Conservation (phyloP, 768 basidiomycete species). For the Aureoboletus auriporus region DNA sequence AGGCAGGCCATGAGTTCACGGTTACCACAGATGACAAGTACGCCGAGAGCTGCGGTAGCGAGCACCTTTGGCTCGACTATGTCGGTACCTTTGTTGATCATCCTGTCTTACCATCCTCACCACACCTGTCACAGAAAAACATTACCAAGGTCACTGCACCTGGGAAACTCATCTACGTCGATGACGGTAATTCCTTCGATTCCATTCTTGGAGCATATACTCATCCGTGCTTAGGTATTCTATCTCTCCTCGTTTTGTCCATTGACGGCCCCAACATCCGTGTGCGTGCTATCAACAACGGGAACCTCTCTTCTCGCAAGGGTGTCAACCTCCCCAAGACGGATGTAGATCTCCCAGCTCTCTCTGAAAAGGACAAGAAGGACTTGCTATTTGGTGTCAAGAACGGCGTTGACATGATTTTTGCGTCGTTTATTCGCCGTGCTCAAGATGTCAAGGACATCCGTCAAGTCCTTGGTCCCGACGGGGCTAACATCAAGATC, state of each 20-base stretch:
- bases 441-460: slow-evolving; percentile 94
- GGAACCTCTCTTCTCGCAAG: slow-evolving; percentile 91
- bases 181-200: slow-evolving; percentile 63
- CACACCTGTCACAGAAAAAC: slow-evolving; percentile 55
- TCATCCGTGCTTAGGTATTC: slow-evolving; percentile 47
- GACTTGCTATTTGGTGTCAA: slow-evolving; percentile 92
- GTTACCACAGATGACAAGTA: slow-evolving; percentile 83
- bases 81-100: slow-evolving; percentile 42
- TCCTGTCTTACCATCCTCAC: slow-evolving; percentile 2
- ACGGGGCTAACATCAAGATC: slow-evolving; percentile 95
- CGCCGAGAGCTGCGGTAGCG: slow-evolving; percentile 74
- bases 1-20: slow-evolving; percentile 91
- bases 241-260: slow-evolving; percentile 88
- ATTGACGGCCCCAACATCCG: slow-evolving; percentile 78
- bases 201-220: background rate
- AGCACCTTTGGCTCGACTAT: slow-evolving; percentile 91
- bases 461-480: slow-evolving; percentile 88
- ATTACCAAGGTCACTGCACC: slow-evolving; percentile 92
- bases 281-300: slow-evolving; percentile 88
- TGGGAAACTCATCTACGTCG: slow-evolving; percentile 97
- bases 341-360: slow-evolving; percentile 92
- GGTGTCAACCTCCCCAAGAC: slow-evolving; percentile 99
- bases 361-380: slow-evolving; percentile 97
- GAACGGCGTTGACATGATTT: slow-evolving; percentile 99
- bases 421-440: slow-evolving; percentile 97